Percentiles rank a stretch among this genome's conserved stretches.
phyloP scores from a whole-genome alignment of 2,329 filamentous ascomycete genomes.

The Beauveria asiatica region DNA sequence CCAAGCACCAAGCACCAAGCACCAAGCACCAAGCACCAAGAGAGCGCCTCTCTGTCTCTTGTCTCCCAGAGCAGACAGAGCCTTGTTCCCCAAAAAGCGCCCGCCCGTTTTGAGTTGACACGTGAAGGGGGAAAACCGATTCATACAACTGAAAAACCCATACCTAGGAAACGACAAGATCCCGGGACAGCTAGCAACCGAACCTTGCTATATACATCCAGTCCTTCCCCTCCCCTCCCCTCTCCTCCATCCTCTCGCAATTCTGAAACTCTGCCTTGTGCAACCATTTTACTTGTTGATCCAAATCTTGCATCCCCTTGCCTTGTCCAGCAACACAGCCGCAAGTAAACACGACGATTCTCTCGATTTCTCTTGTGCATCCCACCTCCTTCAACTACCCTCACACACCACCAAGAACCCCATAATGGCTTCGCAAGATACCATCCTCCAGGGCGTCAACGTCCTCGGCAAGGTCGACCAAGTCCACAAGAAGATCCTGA shows the following conservation, averaged over 20 bases:
- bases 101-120: conserved; percentile 18
- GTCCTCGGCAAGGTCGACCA: conserved; percentile 74
- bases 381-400: not conserved
- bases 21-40: too few relatives aligned
- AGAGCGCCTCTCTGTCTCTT: not conserved
- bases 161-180: conserved; percentile 1
- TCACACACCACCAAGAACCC: not conserved
- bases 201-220: conserved; percentile 7
- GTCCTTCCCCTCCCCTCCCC: not conserved
- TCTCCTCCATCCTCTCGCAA: not conserved
- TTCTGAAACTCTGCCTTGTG: not conserved
- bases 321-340: not conserved
- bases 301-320: not conserved
- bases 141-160: conserved; percentile 8
- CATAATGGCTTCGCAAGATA: conserved; percentile 53
- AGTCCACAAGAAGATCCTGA: conserved; percentile 81
- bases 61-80: not conserved
- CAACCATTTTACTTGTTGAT: not conserved
- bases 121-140: conserved; percentile 22
- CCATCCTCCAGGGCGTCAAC: conserved; percentile 78
- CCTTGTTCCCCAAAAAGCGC: not conserved
- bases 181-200: not conserved
- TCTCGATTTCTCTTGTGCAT: not conserved
- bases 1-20: too few relatives aligned
- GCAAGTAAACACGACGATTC: too few relatives aligned